Evolutionary conservation across 768 basidiomycete species (phyloP).

Genomic region (Pleurotus salmoneostramineus): DNA sequence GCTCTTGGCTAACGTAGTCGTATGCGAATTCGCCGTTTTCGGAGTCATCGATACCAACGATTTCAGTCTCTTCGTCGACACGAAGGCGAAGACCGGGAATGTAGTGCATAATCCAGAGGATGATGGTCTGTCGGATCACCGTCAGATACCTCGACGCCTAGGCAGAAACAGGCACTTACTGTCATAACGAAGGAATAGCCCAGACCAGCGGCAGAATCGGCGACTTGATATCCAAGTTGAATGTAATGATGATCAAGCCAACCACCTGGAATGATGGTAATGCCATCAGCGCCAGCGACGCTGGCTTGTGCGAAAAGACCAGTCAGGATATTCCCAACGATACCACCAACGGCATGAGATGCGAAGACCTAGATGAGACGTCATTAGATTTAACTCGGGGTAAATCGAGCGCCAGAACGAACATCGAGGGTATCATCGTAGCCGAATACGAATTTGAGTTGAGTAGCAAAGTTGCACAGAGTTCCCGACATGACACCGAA

Average conservation of each 20-base stretch:
- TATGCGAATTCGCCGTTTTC: slow-evolving; percentile 91
- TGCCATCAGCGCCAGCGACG: slow-evolving; percentile 78
- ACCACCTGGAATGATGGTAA: slow-evolving; percentile 65
- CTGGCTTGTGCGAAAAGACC: slow-evolving; percentile 83
- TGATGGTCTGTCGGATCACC: slow-evolving; percentile 45
- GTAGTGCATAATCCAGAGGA: slow-evolving; percentile 86
- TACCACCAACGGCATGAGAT: slow-evolving; percentile 72
- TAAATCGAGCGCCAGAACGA: slow-evolving; percentile 18
- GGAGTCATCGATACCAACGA: slow-evolving; percentile 84
- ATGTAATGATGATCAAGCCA: slow-evolving; percentile 83
- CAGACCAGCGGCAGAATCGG: slow-evolving; percentile 63
- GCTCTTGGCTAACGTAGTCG: slow-evolving; percentile 59
- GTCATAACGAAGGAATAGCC: slow-evolving; percentile 76
- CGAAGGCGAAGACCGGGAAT: slow-evolving; percentile 80
- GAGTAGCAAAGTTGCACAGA: slow-evolving; percentile 89
- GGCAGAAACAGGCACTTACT: neutral
- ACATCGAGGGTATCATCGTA: slow-evolving; percentile 85
- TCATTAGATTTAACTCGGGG: neutral
- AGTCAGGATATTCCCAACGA: slow-evolving; percentile 81
- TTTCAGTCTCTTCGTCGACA: slow-evolving; percentile 58
- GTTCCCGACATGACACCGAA: slow-evolving; percentile 86
- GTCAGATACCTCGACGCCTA: neutral
- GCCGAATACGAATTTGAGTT: slow-evolving; percentile 78
- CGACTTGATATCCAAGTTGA: slow-evolving; percentile 86
- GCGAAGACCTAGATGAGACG: slow-evolving; percentile 71